Percentiles rank a stretch among this genome's conserved stretches.
Evolutionary conservation across 345 rosid species (phyloP).

Genomic region (Hibiscus tridactylites): DNA sequence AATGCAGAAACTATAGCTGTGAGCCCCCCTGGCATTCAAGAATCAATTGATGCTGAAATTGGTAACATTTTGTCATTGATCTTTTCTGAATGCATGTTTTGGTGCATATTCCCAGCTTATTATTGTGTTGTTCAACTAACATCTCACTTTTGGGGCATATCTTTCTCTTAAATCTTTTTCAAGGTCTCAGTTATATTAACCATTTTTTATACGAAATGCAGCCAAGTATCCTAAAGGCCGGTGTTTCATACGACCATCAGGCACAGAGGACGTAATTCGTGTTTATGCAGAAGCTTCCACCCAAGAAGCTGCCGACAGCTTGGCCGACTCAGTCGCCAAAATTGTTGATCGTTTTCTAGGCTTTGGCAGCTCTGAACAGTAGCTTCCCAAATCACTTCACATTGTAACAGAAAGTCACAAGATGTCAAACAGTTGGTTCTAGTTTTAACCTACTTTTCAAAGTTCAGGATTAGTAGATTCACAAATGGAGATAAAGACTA

Average conservation of each 20-base stretch:
- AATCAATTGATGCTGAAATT: constrained; percentile 65
- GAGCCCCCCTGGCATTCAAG: constrained; percentile 78
- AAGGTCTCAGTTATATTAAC: background rate
- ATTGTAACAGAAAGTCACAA: background rate
- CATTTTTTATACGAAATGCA: constrained; percentile 20
- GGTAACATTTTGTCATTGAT: constrained; percentile 26
- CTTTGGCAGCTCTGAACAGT: constrained; percentile 21
- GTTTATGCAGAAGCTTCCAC: constrained; percentile 92
- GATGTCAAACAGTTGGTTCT: background rate
- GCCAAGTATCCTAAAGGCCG: constrained; percentile 55
- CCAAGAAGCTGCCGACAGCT: constrained; percentile 68
- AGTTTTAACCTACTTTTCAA: background rate
- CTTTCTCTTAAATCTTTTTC: background rate
- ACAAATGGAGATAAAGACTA: background rate
- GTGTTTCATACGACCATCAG: constrained; percentile 81
- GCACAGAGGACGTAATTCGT: constrained; percentile 89
- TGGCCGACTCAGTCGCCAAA: constrained; percentile 60
- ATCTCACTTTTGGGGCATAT: background rate
- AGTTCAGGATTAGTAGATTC: background rate
- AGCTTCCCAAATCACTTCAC: constrained; percentile 3
- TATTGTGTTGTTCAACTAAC: background rate
- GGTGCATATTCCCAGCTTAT: background rate
- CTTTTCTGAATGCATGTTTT: background rate
- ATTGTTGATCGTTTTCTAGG: constrained; percentile 61
- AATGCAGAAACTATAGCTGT: constrained; percentile 74